Evolutionary conservation across 2,329 filamentous ascomycete genomes (phyloP).

Genomic region (Aspergillus aculeatinus): DNA sequence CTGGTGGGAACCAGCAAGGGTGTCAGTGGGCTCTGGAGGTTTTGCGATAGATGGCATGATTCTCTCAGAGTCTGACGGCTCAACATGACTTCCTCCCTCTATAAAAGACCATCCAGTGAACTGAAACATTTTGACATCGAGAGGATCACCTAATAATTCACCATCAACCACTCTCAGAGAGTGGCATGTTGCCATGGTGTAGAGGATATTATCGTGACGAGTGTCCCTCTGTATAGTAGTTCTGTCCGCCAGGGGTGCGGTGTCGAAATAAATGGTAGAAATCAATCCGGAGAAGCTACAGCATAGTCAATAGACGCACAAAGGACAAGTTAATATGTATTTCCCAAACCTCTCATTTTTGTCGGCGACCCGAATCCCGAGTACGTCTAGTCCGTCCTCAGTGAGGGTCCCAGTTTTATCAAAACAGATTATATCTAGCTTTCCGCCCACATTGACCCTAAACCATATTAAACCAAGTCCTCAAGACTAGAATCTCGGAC

Average conservation of each 20-base stretch:
- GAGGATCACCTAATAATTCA: constrained; percentile 86
- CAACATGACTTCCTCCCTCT: constrained; percentile 71
- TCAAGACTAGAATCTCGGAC: neutral
- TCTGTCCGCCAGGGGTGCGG: constrained; percentile 53
- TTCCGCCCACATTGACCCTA: constrained; percentile 91
- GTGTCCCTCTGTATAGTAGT: constrained; percentile 61
- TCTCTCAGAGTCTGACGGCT: constrained; percentile 68
- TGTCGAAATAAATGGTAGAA: constrained; percentile 57
- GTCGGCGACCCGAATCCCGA: constrained; percentile 79
- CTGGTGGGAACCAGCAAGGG: constrained; percentile 48
- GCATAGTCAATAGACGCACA: constrained; percentile 16
- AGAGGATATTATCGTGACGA: constrained; percentile 70
- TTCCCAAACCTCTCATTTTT: constrained; percentile 48
- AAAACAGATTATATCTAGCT: constrained; percentile 94
- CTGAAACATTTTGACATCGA: constrained; percentile 98
- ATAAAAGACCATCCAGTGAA: constrained; percentile 92
- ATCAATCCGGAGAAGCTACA: constrained; percentile 74
- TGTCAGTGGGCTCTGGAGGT: constrained; percentile 62
- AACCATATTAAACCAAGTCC: constrained; percentile 8
- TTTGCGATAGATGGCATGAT: constrained; percentile 76
- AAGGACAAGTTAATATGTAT: neutral
- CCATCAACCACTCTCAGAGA: constrained; percentile 82
- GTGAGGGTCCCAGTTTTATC: constrained; percentile 99
- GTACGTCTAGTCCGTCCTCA: constrained; percentile 90
- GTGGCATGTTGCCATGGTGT: constrained; percentile 97